Percentiles rank a stretch among this genome's conserved stretches.
phyloP scores from a whole-genome alignment of 352 stramenopile species.

The Phytophthora syringae region DNA sequence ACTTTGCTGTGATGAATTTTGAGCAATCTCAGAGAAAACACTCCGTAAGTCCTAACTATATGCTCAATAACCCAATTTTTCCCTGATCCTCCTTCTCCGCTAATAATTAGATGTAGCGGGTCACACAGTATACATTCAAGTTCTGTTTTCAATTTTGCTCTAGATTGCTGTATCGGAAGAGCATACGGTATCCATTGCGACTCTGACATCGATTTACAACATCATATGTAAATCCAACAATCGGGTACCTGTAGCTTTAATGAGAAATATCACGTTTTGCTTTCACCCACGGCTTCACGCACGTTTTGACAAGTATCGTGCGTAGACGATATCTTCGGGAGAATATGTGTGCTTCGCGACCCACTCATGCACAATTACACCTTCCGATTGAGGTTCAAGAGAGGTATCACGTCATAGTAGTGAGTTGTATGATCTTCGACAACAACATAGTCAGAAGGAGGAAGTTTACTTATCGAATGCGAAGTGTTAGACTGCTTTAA shows the following conservation, averaged over 20 bases:
- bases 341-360: neutral
- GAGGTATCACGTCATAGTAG: neutral
- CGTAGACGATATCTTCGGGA: neutral
- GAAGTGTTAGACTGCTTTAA: no score
- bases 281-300: no score
- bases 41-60: slow-evolving; percentile 5
- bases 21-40: neutral
- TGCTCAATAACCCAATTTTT: slow-evolving; percentile 10
- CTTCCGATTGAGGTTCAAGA: neutral
- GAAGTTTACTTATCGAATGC: neutral
- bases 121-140: neutral
- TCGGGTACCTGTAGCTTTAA: neutral
- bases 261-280: no score
- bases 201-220: neutral
- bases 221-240: neutral
- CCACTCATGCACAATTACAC: neutral
- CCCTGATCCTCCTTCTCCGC: no score
- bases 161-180: slow-evolving; percentile 7
- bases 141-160: neutral
- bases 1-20: neutral
- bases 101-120: no score
- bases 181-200: slow-evolving; percentile 14
- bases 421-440: neutral
- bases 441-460: slow-evolving; percentile 1
- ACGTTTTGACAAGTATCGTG: neutral